phyloP scores from a whole-genome alignment of 2,329 filamentous ascomycete genomes.

The Diplodia sapinea region DNA sequence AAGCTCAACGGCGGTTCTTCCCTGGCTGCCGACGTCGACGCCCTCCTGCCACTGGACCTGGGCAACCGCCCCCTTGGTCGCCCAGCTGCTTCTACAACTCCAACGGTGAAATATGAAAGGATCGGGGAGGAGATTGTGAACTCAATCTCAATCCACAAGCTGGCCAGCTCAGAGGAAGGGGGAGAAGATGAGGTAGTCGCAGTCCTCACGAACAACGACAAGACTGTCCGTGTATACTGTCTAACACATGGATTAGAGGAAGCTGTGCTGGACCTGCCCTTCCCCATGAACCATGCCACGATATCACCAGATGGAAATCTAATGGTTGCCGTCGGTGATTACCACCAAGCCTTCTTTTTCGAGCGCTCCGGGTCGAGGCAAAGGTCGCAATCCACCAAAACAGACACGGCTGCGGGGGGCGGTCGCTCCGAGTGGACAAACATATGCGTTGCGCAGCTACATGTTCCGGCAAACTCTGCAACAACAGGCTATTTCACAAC shows the following conservation, averaged over 20 bases:
- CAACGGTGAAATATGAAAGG: constrained; percentile 61
- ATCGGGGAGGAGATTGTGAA: constrained; percentile 70
- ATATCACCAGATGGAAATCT: constrained; percentile 86
- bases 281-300: constrained; percentile 91
- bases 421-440: constrained; percentile 45
- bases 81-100: constrained; percentile 35
- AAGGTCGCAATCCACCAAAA: constrained; percentile 34
- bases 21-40: constrained; percentile 60
- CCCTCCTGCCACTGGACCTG: constrained; percentile 61
- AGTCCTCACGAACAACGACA: constrained; percentile 88
- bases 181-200: constrained; percentile 68
- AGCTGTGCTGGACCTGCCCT: constrained; percentile 74
- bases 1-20: constrained; percentile 58
- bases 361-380: constrained; percentile 52
- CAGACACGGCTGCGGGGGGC: constrained; percentile 34
- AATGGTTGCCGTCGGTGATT: constrained; percentile 84
- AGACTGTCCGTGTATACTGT: constrained; percentile 82
- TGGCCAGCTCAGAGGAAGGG: constrained; percentile 48
- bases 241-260: constrained; percentile 71
- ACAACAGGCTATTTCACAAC: constrained; percentile 72
- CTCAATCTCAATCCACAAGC: constrained; percentile 68
- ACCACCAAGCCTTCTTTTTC: constrained; percentile 85
- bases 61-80: constrained; percentile 42
- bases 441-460: constrained; percentile 50
- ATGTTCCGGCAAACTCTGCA: constrained; percentile 46